Evolutionary conservation across 768 basidiomycete genomes (phyloP).

Genomic region (Lentinus brumalis): DNA sequence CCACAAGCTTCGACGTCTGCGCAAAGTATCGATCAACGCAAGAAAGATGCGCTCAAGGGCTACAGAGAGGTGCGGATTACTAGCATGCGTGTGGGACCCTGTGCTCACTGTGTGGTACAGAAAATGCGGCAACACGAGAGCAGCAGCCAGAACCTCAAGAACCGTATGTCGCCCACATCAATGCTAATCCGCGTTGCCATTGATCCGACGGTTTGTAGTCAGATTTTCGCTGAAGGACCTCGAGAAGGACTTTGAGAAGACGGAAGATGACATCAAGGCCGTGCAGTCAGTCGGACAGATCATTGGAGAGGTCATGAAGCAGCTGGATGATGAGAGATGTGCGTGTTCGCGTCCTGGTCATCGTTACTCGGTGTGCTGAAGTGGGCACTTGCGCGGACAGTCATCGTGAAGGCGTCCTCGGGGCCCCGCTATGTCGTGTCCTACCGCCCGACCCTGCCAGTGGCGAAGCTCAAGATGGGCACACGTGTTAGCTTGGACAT

Average conservation of each 20-base stretch:
- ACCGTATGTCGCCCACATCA: constrained; percentile 53
- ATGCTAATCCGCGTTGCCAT: background rate
- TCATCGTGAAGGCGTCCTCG: constrained; percentile 98
- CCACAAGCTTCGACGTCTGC: constrained; percentile 35
- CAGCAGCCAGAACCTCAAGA: constrained; percentile 87
- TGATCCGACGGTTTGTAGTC: constrained; percentile 49
- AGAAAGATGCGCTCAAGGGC: constrained; percentile 70
- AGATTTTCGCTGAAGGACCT: constrained; percentile 89
- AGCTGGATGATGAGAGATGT: constrained; percentile 98
- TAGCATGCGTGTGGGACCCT: background rate
- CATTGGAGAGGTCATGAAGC: constrained; percentile 98
- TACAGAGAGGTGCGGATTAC: constrained; percentile 63
- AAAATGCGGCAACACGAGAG: constrained; percentile 94
- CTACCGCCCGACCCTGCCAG: constrained; percentile 91
- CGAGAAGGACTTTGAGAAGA: constrained; percentile 89
- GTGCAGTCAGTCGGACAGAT: constrained; percentile 99
- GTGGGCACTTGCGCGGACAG: constrained; percentile 39
- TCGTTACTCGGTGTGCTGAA: background rate
- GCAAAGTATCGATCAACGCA: constrained; percentile 66
- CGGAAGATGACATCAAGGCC: constrained; percentile 98
- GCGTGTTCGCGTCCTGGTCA: constrained; percentile 33
- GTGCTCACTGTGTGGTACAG: constrained; percentile 43
- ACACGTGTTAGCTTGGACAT: constrained; percentile 98
- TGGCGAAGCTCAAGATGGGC: constrained; percentile 87
- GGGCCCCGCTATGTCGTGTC: constrained; percentile 99